Evolutionary conservation across 352 stramenopile genomes (phyloP), one percentile per base, ranked within the genome.

Genomic region (Globisporangium paddicum): DNA sequence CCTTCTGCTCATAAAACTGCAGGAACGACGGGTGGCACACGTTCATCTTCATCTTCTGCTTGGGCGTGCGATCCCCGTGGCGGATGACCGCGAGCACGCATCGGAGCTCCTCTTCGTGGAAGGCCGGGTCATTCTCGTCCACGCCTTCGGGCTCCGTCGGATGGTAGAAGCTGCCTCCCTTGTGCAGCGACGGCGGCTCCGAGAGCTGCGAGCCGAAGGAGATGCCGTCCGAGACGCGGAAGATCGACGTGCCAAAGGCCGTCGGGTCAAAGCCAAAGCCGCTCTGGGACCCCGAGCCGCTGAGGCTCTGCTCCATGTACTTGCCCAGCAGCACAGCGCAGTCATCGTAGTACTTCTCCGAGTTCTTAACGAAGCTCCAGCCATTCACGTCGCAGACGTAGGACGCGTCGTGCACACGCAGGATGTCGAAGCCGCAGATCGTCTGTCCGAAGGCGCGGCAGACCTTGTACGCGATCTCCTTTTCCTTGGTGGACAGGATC

Each of bases 341-440:
- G 71, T 99, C 97, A 64, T 99, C 97, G 69, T 99, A 99, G 69
- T 99, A 99, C 77, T 99, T 99, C 57, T 97, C 86, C 47, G 95
- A 99, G 63, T 99, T 99, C 82, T 99, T 99, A 18, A 99, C 98
- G 78, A 99, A 99, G 62, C 92, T 99, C 93, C 96, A 99, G 26
- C 98, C 98, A 75, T 99, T 99, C 13, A 99, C 98, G 72, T 99
- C 98, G 77, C 98, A 99, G 6, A 99, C 96, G 70, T 98, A 99
- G 10, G 93, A 96, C 37, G 72, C 77, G 57, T 87, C 91, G 28
- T 79, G 86, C 72, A 94, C 86, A 26, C 97, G 84, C 37, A 99
- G 77, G 55, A 99, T 96, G 69, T 99, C 98, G 71, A 99, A 99
- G 25, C 98, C 98, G 74, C 98, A 99, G 46, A 99, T 97, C 40